Conservation (phyloP, 352 stramenopile species). For the Pythium diclinum region DNA sequence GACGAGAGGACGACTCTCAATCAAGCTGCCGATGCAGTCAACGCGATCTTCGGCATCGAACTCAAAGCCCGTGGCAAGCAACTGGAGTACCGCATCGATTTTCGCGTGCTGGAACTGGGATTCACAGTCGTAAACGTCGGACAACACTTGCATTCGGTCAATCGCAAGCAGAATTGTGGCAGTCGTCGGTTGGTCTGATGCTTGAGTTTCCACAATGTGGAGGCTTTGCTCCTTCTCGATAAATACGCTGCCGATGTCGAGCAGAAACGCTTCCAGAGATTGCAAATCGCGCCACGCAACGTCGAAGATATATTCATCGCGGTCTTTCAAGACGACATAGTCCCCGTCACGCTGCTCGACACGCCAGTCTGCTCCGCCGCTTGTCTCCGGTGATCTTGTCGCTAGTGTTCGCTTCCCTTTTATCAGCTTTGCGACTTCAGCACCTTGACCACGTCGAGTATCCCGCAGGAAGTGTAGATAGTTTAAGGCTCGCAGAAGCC, state of each 20-base stretch:
- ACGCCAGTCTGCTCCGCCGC: background rate
- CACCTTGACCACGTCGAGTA: background rate
- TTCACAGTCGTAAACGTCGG: constrained; percentile 54
- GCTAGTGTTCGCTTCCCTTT: background rate
- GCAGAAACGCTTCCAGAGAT: constrained; percentile 43
- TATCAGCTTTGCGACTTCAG: constrained; percentile 1
- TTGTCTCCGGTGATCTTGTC: background rate
- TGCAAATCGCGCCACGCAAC: constrained; percentile 37
- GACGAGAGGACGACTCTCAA: constrained; percentile 37
- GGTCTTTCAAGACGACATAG: background rate
- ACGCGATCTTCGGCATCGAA: constrained; percentile 16
- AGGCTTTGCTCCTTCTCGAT: constrained; percentile 44
- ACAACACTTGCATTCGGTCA: constrained; percentile 54
- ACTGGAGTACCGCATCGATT: constrained; percentile 28
- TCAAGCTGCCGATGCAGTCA: constrained; percentile 24
- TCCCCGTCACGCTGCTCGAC: background rate
- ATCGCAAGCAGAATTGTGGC: constrained; percentile 30
- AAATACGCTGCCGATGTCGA: constrained; percentile 44
- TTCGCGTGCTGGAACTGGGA: constrained; percentile 43
- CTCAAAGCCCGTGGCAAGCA: constrained; percentile 22
- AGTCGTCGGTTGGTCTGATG: background rate
- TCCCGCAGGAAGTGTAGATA: constrained; percentile 44
- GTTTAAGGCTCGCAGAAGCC: constrained; percentile 46
- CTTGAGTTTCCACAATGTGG: background rate
- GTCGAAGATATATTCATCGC: constrained; percentile 39